phyloP scores from a whole-genome alignment of 768 basidiomycete species.

The Termitomyces sp. region DNA sequence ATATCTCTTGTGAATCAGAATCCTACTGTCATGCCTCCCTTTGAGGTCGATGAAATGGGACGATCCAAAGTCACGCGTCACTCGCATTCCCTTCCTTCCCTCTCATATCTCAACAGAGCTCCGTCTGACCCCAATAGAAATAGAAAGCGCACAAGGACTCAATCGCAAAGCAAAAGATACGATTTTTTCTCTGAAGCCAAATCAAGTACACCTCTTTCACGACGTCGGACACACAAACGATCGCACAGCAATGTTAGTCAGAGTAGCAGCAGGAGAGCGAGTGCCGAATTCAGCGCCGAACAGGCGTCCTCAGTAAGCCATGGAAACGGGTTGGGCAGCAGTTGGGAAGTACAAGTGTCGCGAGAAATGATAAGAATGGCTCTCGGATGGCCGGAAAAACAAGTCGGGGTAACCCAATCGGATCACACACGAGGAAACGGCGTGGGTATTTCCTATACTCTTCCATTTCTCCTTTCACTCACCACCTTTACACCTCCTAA shows the following conservation, averaged over 20 bases:
- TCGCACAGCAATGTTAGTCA: slow-evolving; percentile 30
- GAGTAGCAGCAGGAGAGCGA: slow-evolving; percentile 40
- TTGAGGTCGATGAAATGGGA: slow-evolving; percentile 1
- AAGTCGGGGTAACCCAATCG: slow-evolving; percentile 20
- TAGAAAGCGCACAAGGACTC: slow-evolving; percentile 14
- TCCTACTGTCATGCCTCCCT: background rate
- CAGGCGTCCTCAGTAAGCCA: slow-evolving; percentile 34
- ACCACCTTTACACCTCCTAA: slow-evolving; percentile 23
- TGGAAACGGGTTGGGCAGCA: slow-evolving; percentile 26
- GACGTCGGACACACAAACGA: slow-evolving; percentile 18
- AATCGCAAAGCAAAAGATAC: slow-evolving; percentile 8
- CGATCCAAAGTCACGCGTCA: slow-evolving; percentile 12
- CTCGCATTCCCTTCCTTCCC: slow-evolving; percentile 20
- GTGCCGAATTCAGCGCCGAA: slow-evolving; percentile 55
- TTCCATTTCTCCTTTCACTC: slow-evolving; percentile 17
- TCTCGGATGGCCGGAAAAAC: slow-evolving; percentile 22
- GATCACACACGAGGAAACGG: slow-evolving; percentile 36
- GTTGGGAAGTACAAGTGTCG: slow-evolving; percentile 59
- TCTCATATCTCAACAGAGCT: slow-evolving; percentile 11
- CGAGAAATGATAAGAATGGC: slow-evolving; percentile 51
- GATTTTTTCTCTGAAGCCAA: slow-evolving; percentile 7
- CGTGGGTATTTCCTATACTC: slow-evolving; percentile 30
- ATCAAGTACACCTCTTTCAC: slow-evolving; percentile 7
- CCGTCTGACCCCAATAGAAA: background rate
- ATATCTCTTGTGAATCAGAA: background rate